Evolutionary conservation across 106 monocot genomes (phyloP).

Genomic region (Phalaenopsis equestris): DNA sequence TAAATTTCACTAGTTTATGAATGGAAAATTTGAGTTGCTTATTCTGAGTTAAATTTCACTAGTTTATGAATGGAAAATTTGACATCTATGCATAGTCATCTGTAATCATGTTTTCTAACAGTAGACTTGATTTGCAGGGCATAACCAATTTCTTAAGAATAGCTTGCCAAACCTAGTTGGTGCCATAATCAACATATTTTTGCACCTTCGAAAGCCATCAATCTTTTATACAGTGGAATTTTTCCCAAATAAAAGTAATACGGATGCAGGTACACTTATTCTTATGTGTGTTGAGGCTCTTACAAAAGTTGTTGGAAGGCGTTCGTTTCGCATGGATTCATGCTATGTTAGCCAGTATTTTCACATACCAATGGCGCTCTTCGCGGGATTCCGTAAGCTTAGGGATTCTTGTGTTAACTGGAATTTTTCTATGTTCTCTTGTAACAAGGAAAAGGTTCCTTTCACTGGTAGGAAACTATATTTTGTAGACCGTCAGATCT

Average conservation of each 20-base stretch:
- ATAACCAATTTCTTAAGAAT: slow-evolving; percentile 35
- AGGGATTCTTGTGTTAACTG: slow-evolving; percentile 10
- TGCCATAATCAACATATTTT: slow-evolving; percentile 69
- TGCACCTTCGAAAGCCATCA: slow-evolving; percentile 51
- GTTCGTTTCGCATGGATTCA: slow-evolving; percentile 47
- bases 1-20: background rate
- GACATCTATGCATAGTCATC: background rate
- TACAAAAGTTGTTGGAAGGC: slow-evolving; percentile 50
- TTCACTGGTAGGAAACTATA: slow-evolving; percentile 1
- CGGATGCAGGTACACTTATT: slow-evolving; percentile 68
- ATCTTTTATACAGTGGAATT: slow-evolving; percentile 48
- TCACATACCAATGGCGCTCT: slow-evolving; percentile 57
- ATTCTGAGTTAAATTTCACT: background rate
- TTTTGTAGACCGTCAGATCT: slow-evolving; percentile 47
- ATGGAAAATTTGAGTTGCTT: background rate
- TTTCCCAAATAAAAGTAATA: slow-evolving; percentile 14
- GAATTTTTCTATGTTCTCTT: background rate
- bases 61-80: background rate
- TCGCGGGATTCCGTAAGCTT: slow-evolving; percentile 43
- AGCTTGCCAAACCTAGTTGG: slow-evolving; percentile 39
- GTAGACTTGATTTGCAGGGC: slow-evolving; percentile 34
- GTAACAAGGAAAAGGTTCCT: slow-evolving; percentile 7
- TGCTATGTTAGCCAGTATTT: slow-evolving; percentile 59
- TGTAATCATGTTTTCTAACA: slow-evolving; percentile 13
- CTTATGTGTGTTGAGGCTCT: slow-evolving; percentile 89